Base-by-base conservation (phyloP, 345 rosid genomes). In the Salix suchowensis region DNA sequence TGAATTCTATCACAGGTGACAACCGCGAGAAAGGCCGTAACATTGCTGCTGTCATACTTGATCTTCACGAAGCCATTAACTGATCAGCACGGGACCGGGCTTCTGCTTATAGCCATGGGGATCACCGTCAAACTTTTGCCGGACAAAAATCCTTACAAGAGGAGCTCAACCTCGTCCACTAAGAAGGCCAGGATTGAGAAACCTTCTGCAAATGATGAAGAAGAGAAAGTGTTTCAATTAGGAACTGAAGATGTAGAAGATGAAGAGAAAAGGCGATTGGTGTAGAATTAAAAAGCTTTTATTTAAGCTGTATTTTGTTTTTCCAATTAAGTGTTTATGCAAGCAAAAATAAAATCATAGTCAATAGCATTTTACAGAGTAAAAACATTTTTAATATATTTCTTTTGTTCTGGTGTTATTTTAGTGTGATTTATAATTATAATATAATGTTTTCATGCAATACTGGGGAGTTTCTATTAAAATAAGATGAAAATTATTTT, bases 1-100 rank as follows among this genome's bases (percentile, higher is more conserved):
- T 77, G 44, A 39, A 54, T 71, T 62, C n/a, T 39, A 32, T 40
- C 48, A 40, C 85, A 86, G 91, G 83, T 88, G 74, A 89, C 95
- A 18, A 87, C 92, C 26, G 90, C 92, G 9, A 89, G 90, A 70
- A 91, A 89, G 77, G 88, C 96, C 0, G 96, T 91, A 54, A 92
- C 98, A 4, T 85, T 91, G 79, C 76, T 94, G 72, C 82, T 94
- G 1, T 94, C 98, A 3, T 94, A 91, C 88, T 77, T 92, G 86
- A 89, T 94, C 76, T 94, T 94, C 81, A 92, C 98, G 5, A 94
- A 94, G 80, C 94, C 97, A 8, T 80, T 94, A 42, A 92, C 97
- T 0, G 97, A 85, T 37, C 98, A 91, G 62, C 97, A 92, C 71
- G 89, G 92, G 28, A 88, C 91, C 0, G 96, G 97, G 7, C 89